A percentile compares a stretch with the other conserved stretches of the same genome.
Conservation (phyloP, 768 basidiomycete genomes). For the Kwoniella europaea region DNA sequence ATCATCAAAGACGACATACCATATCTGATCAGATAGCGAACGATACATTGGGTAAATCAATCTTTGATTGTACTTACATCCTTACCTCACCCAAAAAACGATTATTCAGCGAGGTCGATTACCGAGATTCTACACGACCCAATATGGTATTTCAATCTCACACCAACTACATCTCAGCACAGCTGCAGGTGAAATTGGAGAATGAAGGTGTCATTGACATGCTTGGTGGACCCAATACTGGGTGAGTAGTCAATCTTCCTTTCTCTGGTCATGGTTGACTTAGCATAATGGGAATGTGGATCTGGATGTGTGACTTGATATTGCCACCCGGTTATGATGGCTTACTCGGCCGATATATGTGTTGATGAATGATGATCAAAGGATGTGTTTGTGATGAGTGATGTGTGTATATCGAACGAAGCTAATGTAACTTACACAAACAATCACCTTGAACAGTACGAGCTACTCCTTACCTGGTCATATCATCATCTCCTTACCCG, state of each 20-base stretch:
- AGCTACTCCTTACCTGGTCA: conserved; percentile 87
- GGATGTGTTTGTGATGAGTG: not conserved
- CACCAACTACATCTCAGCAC: conserved; percentile 36
- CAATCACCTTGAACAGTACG: conserved; percentile 63
- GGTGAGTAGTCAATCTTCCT: conserved; percentile 36
- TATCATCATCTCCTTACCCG: conserved; percentile 69
- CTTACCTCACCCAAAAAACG: not conserved
- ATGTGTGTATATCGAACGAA: not conserved
- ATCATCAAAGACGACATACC: not conserved
- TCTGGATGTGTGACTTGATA: not conserved
- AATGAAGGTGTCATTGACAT: conserved; percentile 45
- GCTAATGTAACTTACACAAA: not conserved
- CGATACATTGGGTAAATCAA: not conserved
- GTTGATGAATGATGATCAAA: not conserved
- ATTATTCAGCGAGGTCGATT: not conserved
- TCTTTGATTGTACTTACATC: not conserved
- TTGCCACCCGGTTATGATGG: conserved; percentile 22
- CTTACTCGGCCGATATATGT: conserved; percentile 1
- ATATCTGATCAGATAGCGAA: not conserved
- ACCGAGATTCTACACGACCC: not conserved
- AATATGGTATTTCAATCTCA: conserved; percentile 25
- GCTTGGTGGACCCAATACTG: conserved; percentile 48
- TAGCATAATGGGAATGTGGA: not conserved
- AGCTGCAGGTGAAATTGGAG: conserved; percentile 42
- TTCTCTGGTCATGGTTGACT: not conserved